phyloP scores from a whole-genome alignment of 2,329 filamentous ascomycete genomes.

The Grosmannia clavigera region DNA sequence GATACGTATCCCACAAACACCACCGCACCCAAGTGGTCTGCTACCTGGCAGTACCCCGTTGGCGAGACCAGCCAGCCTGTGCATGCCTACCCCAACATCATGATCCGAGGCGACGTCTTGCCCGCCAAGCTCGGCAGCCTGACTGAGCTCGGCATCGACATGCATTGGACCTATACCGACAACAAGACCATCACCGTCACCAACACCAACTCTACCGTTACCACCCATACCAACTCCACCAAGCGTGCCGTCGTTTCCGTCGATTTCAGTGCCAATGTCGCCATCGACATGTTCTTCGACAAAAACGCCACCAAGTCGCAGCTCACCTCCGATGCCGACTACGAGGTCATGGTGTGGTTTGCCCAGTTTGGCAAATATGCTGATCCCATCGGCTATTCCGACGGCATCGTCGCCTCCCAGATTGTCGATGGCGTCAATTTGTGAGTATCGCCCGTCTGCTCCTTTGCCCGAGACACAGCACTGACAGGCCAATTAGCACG shows the following conservation, averaged over 20 bases:
- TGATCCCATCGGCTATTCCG: slow-evolving; percentile 23
- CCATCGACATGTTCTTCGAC: slow-evolving; percentile 46
- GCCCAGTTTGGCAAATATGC: slow-evolving; percentile 2
- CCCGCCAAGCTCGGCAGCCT: slow-evolving; percentile 28
- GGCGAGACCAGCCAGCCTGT: slow-evolving; percentile 29
- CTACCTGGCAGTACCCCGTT: slow-evolving; percentile 38
- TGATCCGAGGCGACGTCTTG: slow-evolving; percentile 28
- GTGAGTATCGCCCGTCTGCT: neutral
- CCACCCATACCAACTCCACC: neutral
- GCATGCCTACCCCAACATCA: slow-evolving; percentile 42
- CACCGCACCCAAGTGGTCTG: slow-evolving; percentile 34
- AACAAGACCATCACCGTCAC: neutral
- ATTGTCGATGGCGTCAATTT: slow-evolving; percentile 29
- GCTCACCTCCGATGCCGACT: neutral
- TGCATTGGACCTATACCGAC: slow-evolving; percentile 32
- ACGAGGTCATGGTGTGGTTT: slow-evolving; percentile 8
- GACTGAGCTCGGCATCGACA: slow-evolving; percentile 26
- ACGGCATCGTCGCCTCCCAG: slow-evolving; percentile 21
- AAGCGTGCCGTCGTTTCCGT: slow-evolving; percentile 7
- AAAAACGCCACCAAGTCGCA: slow-evolving; percentile 17
- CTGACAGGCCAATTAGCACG: slow-evolving; percentile 10
- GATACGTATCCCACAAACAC: slow-evolving; percentile 32
- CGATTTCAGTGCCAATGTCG: slow-evolving; percentile 38
- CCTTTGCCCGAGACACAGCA: neutral
- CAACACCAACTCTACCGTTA: neutral